Conservation (phyloP, 768 basidiomycete species). For the Paxillus ammoniavirescens region DNA sequence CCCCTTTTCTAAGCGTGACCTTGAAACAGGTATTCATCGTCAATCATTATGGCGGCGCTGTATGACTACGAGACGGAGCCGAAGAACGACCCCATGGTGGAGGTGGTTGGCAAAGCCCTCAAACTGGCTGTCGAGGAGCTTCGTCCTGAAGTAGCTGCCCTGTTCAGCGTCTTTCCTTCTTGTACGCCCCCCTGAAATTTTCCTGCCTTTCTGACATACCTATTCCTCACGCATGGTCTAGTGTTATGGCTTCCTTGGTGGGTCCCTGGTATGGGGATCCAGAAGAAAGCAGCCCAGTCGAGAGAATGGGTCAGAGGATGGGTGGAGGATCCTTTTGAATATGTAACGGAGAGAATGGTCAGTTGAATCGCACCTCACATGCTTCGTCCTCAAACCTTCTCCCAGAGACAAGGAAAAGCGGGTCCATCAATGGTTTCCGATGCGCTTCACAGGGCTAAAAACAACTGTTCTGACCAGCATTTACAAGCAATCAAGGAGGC, state of each 20-base stretch:
- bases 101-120: conserved; percentile 25
- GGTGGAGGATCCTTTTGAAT: conserved; percentile 21
- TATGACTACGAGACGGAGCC: conserved; percentile 33
- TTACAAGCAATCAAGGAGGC: conserved; percentile 17
- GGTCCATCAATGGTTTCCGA: conserved; percentile 17
- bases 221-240: conserved; percentile 11
- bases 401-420: conserved; percentile 11
- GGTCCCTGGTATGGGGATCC: conserved; percentile 30
- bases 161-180: conserved; percentile 14
- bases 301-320: conserved; percentile 16
- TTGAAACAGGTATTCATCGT: conserved; percentile 23
- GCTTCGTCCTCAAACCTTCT: neutral
- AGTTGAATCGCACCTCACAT: neutral
- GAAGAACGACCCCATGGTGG: conserved; percentile 28
- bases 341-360: conserved; percentile 12
- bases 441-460: conserved; percentile 7
- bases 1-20: neutral
- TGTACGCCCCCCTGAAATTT: neutral
- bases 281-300: conserved; percentile 19
- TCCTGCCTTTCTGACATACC: neutral
- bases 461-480: neutral
- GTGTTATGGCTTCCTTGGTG: conserved; percentile 27
- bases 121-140: conserved; percentile 18
- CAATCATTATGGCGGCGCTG: conserved; percentile 28
- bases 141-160: conserved; percentile 21